These are phyloP conservation scores for Geum urbanum DNA, from an alignment of 306 rosid species.

Conservation along the genomic window DNA sequence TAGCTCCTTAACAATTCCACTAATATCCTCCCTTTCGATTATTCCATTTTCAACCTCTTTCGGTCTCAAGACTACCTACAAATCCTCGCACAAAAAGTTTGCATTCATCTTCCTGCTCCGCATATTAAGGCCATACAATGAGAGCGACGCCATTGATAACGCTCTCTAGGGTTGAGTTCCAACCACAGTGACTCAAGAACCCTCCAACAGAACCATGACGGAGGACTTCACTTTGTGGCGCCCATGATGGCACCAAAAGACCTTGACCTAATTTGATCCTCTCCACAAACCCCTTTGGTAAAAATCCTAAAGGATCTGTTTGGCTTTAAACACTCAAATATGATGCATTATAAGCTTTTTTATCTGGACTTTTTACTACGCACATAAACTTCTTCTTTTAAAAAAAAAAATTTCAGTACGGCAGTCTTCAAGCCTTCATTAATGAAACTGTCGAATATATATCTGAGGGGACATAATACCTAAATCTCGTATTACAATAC, in stretches of 20 bases:
- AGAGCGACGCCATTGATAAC: conserved; percentile 57
- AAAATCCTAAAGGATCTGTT: conserved; percentile 27
- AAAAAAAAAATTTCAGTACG: too few relatives aligned
- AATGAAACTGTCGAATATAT: too few relatives aligned
- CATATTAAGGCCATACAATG: conserved; percentile 68
- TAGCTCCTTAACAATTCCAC: conserved; percentile 35
- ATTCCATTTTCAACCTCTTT: conserved; percentile 33
- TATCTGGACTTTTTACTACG: conserved; percentile 34
- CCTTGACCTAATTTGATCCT: conserved; percentile 44
- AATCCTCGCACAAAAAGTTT: conserved; percentile 33
- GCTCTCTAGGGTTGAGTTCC: conserved; percentile 68
- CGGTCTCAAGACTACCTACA: conserved; percentile 41
- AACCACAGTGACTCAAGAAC: conserved; percentile 69
- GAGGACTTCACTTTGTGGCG: conserved; percentile 59
- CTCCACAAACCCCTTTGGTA: conserved; percentile 58
- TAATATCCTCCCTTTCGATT: conserved; percentile 40
- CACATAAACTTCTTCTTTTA: conserved; percentile 36
- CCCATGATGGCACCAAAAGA: conserved; percentile 54
- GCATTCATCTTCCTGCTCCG: conserved; percentile 79
- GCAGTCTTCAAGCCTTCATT: too few relatives aligned
- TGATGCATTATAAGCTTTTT: conserved; percentile 23
- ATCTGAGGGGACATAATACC: too few relatives aligned
- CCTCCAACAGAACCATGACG: conserved; percentile 57
- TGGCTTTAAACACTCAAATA: conserved; percentile 39
- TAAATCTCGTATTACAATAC: too few relatives aligned